Percentiles rank a stretch among this genome's conserved stretches.
These are phyloP conservation scores for Boehmeria nivea DNA, from an alignment of 306 rosid species.

Conservation along the genomic window DNA sequence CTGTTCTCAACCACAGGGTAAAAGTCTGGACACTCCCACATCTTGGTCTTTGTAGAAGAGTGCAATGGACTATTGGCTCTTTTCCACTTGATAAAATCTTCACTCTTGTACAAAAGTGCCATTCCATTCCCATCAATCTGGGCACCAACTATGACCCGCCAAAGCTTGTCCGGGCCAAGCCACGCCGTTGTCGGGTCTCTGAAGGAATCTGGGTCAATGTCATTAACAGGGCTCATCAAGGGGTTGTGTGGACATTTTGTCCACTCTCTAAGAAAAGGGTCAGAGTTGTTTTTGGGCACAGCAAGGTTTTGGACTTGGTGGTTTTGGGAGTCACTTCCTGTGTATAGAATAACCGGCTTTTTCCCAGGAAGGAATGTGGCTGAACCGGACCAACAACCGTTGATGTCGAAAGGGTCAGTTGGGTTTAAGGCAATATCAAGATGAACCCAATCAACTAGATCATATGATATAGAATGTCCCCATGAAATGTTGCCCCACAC, in stretches of 20 bases:
- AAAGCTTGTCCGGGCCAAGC: slow-evolving; percentile 2
- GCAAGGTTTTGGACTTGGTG: slow-evolving; percentile 24
- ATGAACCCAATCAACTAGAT: slow-evolving; percentile 21
- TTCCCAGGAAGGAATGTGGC: slow-evolving; percentile 16
- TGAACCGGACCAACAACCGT: slow-evolving; percentile 29
- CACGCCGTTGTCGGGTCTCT: slow-evolving; percentile 29
- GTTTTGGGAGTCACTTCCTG: slow-evolving; percentile 10
- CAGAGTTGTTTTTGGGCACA: slow-evolving; percentile 12
- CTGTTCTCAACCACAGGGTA: slow-evolving; percentile 26
- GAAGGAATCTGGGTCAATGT: slow-evolving; percentile 8
- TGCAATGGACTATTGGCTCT: slow-evolving; percentile 9
- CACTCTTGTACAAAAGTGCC: slow-evolving; percentile 13
- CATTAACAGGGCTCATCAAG: neutral
- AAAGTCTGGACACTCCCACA: slow-evolving; percentile 31
- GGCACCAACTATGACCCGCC: slow-evolving; percentile 19
- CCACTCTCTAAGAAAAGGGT: slow-evolving; percentile 24
- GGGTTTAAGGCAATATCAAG: slow-evolving; percentile 20
- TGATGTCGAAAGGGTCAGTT: slow-evolving; percentile 16
- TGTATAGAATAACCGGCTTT: slow-evolving; percentile 18
- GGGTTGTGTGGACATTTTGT: slow-evolving; percentile 21
- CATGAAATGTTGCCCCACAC: slow-evolving; percentile 28
- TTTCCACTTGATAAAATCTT: slow-evolving; percentile 17
- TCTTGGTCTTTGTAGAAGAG: neutral
- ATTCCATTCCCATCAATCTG: neutral
- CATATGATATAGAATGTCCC: slow-evolving; percentile 21